Evolutionary conservation across 208 protist genomes (phyloP).

Genomic region (Plasmodiophora brassicae): DNA sequence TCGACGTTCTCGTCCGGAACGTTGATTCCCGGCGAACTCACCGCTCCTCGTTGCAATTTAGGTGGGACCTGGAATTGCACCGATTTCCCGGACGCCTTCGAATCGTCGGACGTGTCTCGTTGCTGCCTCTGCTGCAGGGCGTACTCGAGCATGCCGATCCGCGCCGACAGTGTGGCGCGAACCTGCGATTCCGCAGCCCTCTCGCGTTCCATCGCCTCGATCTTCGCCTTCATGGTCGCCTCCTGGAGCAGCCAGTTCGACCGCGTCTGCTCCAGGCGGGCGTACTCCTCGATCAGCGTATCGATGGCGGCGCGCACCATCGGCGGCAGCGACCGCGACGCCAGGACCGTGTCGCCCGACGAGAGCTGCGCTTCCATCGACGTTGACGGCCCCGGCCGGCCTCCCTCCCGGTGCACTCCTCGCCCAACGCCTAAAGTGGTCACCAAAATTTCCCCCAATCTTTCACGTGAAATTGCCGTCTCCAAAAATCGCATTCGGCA

Average conservation of each 20-base stretch:
- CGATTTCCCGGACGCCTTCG: too few relatives aligned
- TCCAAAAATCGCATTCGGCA: too few relatives aligned
- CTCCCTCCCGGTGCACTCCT: too few relatives aligned
- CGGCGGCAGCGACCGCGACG: background rate
- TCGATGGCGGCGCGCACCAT: background rate
- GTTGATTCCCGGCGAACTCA: background rate
- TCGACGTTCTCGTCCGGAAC: background rate
- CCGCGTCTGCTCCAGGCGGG: background rate
- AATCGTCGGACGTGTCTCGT: too few relatives aligned
- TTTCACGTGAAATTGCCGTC: too few relatives aligned
- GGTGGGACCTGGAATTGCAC: too few relatives aligned
- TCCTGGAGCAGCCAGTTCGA: background rate
- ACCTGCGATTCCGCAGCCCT: background rate
- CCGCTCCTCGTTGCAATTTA: background rate
- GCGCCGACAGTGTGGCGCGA: background rate
- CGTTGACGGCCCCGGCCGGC: too few relatives aligned
- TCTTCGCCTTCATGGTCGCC: slow-evolving; percentile 9
- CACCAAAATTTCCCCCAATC: too few relatives aligned
- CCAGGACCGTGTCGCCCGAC: background rate
- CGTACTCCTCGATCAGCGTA: background rate
- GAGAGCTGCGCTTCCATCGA: background rate
- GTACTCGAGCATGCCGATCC: slow-evolving; percentile 11
- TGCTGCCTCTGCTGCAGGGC: background rate
- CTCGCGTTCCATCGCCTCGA: background rate
- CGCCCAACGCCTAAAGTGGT: too few relatives aligned